Evolutionary conservation across 1,139 yeast genomes (phyloP).

Genomic region (Geotrichum candidum): DNA sequence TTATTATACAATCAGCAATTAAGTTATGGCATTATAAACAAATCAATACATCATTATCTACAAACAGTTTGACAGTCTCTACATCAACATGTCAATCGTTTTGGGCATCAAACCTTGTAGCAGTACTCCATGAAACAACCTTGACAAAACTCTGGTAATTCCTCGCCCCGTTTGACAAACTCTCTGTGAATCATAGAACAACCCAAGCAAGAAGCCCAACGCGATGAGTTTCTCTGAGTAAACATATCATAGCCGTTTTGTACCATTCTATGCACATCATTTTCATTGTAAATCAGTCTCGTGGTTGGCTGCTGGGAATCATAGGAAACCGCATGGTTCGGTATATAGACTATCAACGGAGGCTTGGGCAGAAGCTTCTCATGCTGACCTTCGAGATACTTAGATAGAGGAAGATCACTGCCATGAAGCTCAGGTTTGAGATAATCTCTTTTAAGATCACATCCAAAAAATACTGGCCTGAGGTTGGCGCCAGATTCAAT

Average conservation of each 20-base stretch:
- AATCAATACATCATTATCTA: not conserved
- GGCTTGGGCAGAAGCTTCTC: constrained; percentile 26
- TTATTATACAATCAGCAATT: not conserved
- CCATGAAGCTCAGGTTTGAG: constrained; percentile 40
- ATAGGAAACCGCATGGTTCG: constrained; percentile 46
- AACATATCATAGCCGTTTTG: constrained; percentile 51
- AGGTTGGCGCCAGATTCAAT: constrained; percentile 45
- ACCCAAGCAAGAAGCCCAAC: constrained; percentile 69
- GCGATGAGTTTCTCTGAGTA: constrained; percentile 42
- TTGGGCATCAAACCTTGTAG: constrained; percentile 8
- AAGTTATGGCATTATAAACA: not conserved
- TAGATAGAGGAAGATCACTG: not conserved
- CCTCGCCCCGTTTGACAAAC: constrained; percentile 55
- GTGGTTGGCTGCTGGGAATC: constrained; percentile 46
- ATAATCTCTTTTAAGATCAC: constrained; percentile 52
- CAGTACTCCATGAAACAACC: constrained; percentile 63
- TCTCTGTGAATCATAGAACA: constrained; percentile 76
- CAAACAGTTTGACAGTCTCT: not conserved
- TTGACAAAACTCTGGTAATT: constrained; percentile 60
- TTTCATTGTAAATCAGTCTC: constrained; percentile 40
- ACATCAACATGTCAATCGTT: not conserved
- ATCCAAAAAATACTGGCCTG: constrained; percentile 57
- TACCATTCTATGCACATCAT: constrained; percentile 44
- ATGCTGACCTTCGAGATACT: not conserved
- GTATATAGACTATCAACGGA: constrained; percentile 51